These are phyloP conservation scores for Scheffersomyces stambukii DNA, from an alignment of 1,139 yeast species.

Conservation along the genomic window DNA sequence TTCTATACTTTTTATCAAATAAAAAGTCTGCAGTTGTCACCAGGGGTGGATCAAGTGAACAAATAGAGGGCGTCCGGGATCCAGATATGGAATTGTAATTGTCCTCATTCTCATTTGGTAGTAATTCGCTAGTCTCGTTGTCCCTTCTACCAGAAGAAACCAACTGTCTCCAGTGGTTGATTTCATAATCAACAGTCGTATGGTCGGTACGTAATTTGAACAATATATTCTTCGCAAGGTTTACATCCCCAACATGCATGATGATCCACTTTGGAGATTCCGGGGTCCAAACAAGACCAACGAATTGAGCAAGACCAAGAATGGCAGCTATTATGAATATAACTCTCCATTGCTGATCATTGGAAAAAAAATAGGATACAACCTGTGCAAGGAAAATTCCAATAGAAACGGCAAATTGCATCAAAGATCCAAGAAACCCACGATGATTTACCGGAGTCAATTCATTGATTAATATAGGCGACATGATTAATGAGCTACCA, in stretches of 20 bases:
- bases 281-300: conserved; percentile 26
- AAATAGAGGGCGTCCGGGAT: conserved; percentile 15
- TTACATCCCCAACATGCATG: conserved; percentile 24
- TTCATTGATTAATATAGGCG: conserved; percentile 37
- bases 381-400: conserved; percentile 34
- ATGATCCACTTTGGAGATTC: conserved; percentile 43
- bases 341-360: conserved; percentile 33
- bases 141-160: neutral
- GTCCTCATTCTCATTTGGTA: conserved; percentile 3
- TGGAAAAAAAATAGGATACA: conserved; percentile 28
- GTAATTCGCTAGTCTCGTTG: conserved; percentile 3
- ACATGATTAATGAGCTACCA: conserved; percentile 33
- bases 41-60: conserved; percentile 27
- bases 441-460: conserved; percentile 35
- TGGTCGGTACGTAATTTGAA: conserved; percentile 25
- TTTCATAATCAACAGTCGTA: conserved; percentile 28
- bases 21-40: conserved; percentile 23
- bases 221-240: conserved; percentile 25
- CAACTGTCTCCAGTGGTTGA: conserved; percentile 35
- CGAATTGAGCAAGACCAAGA: conserved; percentile 26
- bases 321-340: conserved; percentile 24
- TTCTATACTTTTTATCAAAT: conserved; percentile 16
- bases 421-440: conserved; percentile 34
- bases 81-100: too few species aligned
- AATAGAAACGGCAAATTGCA: conserved; percentile 33